Base-by-base conservation (phyloP, 1,139 yeast genomes). In the Blastobotrys persicus region DNA sequence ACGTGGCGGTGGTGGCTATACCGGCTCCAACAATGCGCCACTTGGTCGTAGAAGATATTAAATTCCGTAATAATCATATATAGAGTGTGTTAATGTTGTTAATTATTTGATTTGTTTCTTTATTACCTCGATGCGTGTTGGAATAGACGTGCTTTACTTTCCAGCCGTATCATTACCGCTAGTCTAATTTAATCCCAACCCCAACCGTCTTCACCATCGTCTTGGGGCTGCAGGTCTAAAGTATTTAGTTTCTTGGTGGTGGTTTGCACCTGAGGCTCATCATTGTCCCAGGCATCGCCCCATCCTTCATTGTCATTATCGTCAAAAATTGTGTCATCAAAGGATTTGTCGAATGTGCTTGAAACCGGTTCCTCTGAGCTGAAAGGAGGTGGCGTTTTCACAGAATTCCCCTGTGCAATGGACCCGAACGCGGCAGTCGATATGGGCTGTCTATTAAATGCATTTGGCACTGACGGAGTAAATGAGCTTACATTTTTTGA, bases 11-110 rank as follows among this genome's bases (percentile, higher is more conserved):
- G 46, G 55, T 32, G 50, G 53, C 33, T 45, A 57, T 39, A 47
- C 58, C 46, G 66, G 66, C 20, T 39, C 64, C 56, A 63, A 62
- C 56, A 44, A 52, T 18, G 67, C 67, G 19, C 67, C 67, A 19
- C 42, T 64, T 45, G 48, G 57, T 50, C 45, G 56, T 39, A 54
- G 44, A 45, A 40, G 66, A 44, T 57, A 48, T 42, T 60, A 57
- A 53, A 23, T 34, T 34, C 28, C 26, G 14, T 20, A 41, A 23
- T 31, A 19, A 18, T 13, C 19, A 18, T 32, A 33, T 31, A 13
- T 32, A 31, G 32, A 32, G 28, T 6, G 19, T 34, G 19, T 31
- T 40, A 40, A 28, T 45, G 31, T n/a, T n/a, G n/a, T 39, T 33
- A 19, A 12, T 13, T 17, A 20, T 41, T 40, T 31, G 26, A 19